Evolutionary conservation across 2,329 filamentous ascomycete genomes (phyloP).

Genomic region (Chrysosporium queenslandicum): DNA sequence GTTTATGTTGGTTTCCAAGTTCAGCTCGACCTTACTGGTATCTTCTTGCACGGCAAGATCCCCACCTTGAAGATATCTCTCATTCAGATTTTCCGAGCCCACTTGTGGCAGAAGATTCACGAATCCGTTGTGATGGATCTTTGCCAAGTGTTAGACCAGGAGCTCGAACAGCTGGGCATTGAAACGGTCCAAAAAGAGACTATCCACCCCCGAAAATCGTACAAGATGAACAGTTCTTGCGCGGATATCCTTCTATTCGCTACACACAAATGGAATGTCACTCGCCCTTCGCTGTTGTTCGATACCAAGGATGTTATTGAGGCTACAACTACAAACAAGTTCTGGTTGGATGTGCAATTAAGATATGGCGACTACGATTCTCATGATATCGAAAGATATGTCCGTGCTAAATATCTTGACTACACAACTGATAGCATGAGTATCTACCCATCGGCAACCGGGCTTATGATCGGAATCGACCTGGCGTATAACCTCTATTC

Average conservation of each 20-base stretch:
- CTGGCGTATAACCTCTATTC: constrained; percentile 97
- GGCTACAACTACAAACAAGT: constrained; percentile 92
- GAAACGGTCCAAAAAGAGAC: constrained; percentile 98
- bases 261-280: constrained; percentile 98
- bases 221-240: constrained; percentile 99
- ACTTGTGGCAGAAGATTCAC: constrained; percentile 99
- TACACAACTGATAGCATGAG: constrained; percentile 98
- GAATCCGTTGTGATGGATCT: constrained; percentile 98
- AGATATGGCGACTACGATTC: constrained; percentile 98
- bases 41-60: constrained; percentile 98
- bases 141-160: constrained; percentile 96
- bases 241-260: constrained; percentile 95
- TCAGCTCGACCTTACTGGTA: constrained; percentile 92
- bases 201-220: constrained; percentile 96
- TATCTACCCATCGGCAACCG: constrained; percentile 93
- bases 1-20: constrained; percentile 99
- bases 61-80: constrained; percentile 95
- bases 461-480: constrained; percentile 95
- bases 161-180: constrained; percentile 87
- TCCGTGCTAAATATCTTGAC: constrained; percentile 94
- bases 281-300: constrained; percentile 80
- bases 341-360: constrained; percentile 96
- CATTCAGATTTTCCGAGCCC: constrained; percentile 97
- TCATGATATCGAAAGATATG: constrained; percentile 96
- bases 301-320: constrained; percentile 96